These are phyloP conservation scores for Fusarium lyarnte DNA, from an alignment of 2,329 filamentous ascomycete genomes.

Conservation along the genomic window DNA sequence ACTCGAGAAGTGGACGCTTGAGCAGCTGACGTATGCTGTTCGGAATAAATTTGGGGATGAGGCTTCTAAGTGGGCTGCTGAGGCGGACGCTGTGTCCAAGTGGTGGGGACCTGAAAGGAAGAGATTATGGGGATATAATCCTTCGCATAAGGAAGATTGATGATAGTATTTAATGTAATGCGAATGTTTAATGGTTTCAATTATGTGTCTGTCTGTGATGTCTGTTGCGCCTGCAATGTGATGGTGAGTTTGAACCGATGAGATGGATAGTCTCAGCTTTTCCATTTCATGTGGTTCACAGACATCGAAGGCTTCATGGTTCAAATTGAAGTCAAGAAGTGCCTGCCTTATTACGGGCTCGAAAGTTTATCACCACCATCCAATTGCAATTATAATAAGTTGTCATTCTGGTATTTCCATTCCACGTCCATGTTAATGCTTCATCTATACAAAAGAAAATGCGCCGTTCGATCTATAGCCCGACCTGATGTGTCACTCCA, in stretches of 20 bases:
- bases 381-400: accelerated
- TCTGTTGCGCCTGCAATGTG: background rate
- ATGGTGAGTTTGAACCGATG: no score
- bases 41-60: constrained; percentile 27
- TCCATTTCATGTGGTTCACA: accelerated
- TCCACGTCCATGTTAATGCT: background rate
- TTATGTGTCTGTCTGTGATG: background rate
- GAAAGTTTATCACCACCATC: background rate
- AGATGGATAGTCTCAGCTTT: background rate
- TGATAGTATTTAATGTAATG: constrained; percentile 9
- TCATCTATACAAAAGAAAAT: background rate
- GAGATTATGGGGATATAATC: constrained; percentile 37
- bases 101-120: constrained; percentile 40
- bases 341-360: accelerated
- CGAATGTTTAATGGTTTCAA: constrained; percentile 22
- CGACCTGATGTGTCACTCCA: background rate
- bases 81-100: constrained; percentile 34
- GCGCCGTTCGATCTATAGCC: background rate
- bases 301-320: background rate
- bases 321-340: background rate
- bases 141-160: constrained; percentile 15
- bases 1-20: constrained; percentile 42
- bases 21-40: constrained; percentile 34
- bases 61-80: constrained; percentile 43
- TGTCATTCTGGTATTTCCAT: background rate